Evolutionary conservation across 202 grass and related monocot genomes (phyloP).

Genomic region (Panicum virgatum): DNA sequence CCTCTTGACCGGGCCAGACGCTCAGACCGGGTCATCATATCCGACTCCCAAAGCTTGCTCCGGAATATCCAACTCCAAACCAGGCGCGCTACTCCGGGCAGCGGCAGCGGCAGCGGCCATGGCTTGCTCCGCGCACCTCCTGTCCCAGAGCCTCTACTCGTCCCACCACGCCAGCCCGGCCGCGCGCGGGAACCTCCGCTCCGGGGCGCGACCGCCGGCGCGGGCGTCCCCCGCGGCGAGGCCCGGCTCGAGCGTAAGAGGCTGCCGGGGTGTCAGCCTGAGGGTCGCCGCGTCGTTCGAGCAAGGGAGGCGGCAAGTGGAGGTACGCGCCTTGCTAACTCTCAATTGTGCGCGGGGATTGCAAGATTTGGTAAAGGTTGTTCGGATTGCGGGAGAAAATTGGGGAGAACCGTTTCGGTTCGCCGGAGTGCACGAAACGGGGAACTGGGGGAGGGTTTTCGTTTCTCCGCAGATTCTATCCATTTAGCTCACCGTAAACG

Average conservation of each 20-base stretch:
- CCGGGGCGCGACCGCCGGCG: too few species aligned
- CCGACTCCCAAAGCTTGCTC: not conserved
- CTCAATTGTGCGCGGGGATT: not conserved
- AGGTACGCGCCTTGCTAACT: slow-evolving; percentile 47
- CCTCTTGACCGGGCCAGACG: slow-evolving; percentile 22
- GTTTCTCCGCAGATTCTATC: not conserved
- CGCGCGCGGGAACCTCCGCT: slow-evolving; percentile 29
- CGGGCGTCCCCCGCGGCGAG: slow-evolving; percentile 10
- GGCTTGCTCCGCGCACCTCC: slow-evolving; percentile 72
- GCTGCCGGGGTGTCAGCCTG: slow-evolving; percentile 28
- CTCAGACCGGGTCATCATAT: slow-evolving; percentile 4
- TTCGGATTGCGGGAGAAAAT: not conserved
- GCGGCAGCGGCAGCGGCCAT: slow-evolving; percentile 46
- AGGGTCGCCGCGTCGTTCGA: slow-evolving; percentile 57
- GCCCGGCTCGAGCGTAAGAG: slow-evolving; percentile 16
- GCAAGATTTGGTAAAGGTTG: too few species aligned
- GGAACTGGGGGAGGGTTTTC: not conserved
- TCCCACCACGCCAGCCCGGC: slow-evolving; percentile 22
- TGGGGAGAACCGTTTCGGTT: not conserved
- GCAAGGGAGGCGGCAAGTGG: slow-evolving; percentile 61
- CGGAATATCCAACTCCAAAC: not conserved
- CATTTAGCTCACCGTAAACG: not conserved
- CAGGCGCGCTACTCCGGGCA: not conserved
- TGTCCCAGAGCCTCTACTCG: slow-evolving; percentile 62
- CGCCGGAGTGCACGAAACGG: not conserved